Percentiles rank a stretch among this genome's conserved stretches.
These are phyloP conservation scores for Daedaleopsis nitida DNA, from an alignment of 768 basidiomycete genomes.

Conservation along the genomic window DNA sequence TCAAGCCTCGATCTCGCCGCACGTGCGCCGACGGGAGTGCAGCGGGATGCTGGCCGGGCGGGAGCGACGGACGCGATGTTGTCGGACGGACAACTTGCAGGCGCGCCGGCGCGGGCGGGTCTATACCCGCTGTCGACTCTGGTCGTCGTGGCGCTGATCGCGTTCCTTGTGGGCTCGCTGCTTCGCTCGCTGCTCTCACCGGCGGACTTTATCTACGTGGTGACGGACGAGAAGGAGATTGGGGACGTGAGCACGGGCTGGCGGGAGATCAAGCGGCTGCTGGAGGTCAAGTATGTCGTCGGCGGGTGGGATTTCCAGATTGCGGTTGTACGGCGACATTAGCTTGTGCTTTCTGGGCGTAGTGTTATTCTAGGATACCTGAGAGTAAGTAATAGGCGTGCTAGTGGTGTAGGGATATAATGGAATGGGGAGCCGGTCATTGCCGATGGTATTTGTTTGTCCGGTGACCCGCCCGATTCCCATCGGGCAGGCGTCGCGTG, in stretches of 20 bases:
- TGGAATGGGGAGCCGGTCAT: background rate
- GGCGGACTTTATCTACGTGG: slow-evolving; percentile 88
- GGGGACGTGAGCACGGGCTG: slow-evolving; percentile 61
- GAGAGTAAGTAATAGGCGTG: no score
- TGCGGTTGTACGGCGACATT: slow-evolving; percentile 78
- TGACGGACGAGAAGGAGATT: slow-evolving; percentile 54
- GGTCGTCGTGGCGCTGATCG: slow-evolving; percentile 79
- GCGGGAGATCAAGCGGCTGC: slow-evolving; percentile 81
- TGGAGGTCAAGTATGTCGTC: slow-evolving; percentile 79
- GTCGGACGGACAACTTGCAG: slow-evolving; percentile 7
- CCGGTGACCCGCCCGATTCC: slow-evolving; percentile 32
- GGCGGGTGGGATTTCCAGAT: slow-evolving; percentile 91
- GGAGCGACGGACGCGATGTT: slow-evolving; percentile 4
- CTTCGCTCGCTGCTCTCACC: slow-evolving; percentile 87
- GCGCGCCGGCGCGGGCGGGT: slow-evolving; percentile 7
- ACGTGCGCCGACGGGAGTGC: slow-evolving; percentile 14
- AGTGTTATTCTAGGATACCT: background rate
- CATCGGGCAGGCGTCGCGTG: slow-evolving; percentile 40
- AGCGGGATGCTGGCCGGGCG: slow-evolving; percentile 13
- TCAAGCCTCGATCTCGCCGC: slow-evolving; percentile 8
- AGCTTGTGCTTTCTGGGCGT: slow-evolving; percentile 2
- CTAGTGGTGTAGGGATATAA: no score
- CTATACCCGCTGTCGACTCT: slow-evolving; percentile 55
- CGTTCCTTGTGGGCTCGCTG: slow-evolving; percentile 90
- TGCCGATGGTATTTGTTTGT: background rate